Evolutionary conservation across 1,139 yeast genomes (phyloP).

Genomic region (Scheffersomyces quercinus): DNA sequence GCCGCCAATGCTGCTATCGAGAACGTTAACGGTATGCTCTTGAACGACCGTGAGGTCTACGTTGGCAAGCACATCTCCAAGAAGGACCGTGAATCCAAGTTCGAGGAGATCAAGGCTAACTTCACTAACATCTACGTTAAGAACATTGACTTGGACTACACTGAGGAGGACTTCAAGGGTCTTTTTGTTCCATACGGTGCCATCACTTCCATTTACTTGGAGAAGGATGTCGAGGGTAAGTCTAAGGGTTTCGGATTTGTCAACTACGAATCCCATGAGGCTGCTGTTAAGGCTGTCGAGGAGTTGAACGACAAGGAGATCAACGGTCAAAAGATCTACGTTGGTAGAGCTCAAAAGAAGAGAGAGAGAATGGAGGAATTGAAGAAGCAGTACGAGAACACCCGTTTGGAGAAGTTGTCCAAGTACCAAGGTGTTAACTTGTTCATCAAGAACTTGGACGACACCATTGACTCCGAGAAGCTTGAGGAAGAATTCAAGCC

Average conservation of each 20-base stretch:
- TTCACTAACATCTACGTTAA: conserved; percentile 95
- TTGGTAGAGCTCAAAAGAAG: conserved; percentile 99
- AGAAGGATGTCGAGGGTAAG: conserved; percentile 84
- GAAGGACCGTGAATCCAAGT: conserved; percentile 93
- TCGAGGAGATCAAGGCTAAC: conserved; percentile 89
- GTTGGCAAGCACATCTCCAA: conserved; percentile 94
- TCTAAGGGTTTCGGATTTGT: conserved; percentile 96
- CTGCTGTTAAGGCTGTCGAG: conserved; percentile 90
- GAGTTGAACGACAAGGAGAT: conserved; percentile 86
- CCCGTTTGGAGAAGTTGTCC: conserved; percentile 87
- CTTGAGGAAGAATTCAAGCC: conserved; percentile 91
- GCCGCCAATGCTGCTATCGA: conserved; percentile 95
- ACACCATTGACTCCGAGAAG: conserved; percentile 85
- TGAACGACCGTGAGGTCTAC: conserved; percentile 94
- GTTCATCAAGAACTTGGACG: conserved; percentile 96
- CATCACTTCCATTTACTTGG: conserved; percentile 82
- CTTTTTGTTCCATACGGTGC: conserved; percentile 75
- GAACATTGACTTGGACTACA: conserved; percentile 74
- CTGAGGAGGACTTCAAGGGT: conserved; percentile 72
- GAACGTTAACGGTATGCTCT: conserved; percentile 97
- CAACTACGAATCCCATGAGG: conserved; percentile 83
- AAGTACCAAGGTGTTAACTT: conserved; percentile 98
- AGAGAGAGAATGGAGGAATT: conserved; percentile 96
- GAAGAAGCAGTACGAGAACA: conserved; percentile 91
- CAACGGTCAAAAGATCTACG: conserved; percentile 84